Evolutionary conservation across 2,329 filamentous ascomycete genomes (phyloP), one percentile per base, ranked within the genome.

Genomic region (Phoma sp.): DNA sequence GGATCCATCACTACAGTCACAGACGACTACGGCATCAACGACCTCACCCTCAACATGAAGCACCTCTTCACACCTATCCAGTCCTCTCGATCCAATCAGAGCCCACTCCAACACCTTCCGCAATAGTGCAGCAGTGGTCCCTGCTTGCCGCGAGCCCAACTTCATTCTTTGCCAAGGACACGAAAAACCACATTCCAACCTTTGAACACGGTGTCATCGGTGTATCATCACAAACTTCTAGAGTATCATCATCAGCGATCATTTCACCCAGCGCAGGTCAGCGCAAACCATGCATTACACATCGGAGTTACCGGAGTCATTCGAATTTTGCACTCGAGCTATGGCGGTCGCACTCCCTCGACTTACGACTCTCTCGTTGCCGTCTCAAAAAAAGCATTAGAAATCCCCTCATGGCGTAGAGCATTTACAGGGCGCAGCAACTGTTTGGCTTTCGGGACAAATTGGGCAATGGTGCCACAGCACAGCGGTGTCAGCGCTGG

Each of bases 31-130:
- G 88, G 85, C 6, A 77, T 85, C 36, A 79, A 80, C 61, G 83
- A 88, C 70, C 79, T 89, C 63, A 89, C 85, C 7, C 79, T 91
- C 57, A 84, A 91, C 74, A 89, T 91, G 87, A 85, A 85, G 68
- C 81, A 86, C 64, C 79, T 92, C 45, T 91, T 91, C 73, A 85
- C 82, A 67, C 87, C 88, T 15, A 79, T 80, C 70, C 71, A 75
- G 52, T 66, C 68, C 39, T 48, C 54, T 21, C 55, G 46, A 46
- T 10, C 43, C 27, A 19, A 40, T 10, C 55, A 52, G 15, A 57
- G 45, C 39, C 45, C 48, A 8, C 19, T 39, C 17, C 47, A 32
- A 46, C 45, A 45, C 29, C 44, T 47, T 31, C 45, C 40, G 25
- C 44, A 25, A 36, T 40, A 37, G 27, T 21, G 35, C 46, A 31